A percentile compares a stretch with the other conserved stretches of the same genome.
Evolutionary conservation across 1,284 basidiomycete genomes (phyloP).

Genomic region (Sporisorium reilianum): DNA sequence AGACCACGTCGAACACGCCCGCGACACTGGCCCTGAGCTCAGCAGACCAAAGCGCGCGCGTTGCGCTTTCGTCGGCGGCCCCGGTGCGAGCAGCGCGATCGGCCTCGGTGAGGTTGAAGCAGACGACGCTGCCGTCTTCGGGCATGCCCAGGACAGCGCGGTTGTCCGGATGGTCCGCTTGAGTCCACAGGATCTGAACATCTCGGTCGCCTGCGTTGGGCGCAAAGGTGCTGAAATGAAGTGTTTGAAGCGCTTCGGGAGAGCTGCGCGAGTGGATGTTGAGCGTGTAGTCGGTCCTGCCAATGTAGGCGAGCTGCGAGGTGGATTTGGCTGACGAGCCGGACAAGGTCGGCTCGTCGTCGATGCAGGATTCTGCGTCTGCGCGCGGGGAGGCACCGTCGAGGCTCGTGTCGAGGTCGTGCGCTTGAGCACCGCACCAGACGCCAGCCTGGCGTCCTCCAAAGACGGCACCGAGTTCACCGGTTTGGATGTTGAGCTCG

Average conservation of each 20-base stretch:
- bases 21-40: slow-evolving; percentile 53
- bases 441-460: slow-evolving; percentile 70
- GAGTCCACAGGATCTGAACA: slow-evolving; percentile 58
- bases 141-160: slow-evolving; percentile 61
- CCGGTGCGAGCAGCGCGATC: slow-evolving; percentile 13
- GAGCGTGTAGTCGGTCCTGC: slow-evolving; percentile 67
- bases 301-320: slow-evolving; percentile 56
- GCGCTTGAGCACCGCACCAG: slow-evolving; percentile 44
- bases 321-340: slow-evolving; percentile 43
- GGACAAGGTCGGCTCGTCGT: slow-evolving; percentile 41
- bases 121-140: slow-evolving; percentile 63
- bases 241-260: slow-evolving; percentile 61
- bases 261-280: slow-evolving; percentile 61
- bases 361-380: slow-evolving; percentile 42
- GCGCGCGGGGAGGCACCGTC: slow-evolving; percentile 3
- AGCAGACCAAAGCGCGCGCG: slow-evolving; percentile 46
- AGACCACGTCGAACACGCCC: slow-evolving; percentile 61
- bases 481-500: slow-evolving; percentile 83
- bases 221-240: slow-evolving; percentile 64
- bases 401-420: slow-evolving; percentile 19
- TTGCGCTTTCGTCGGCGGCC: slow-evolving; percentile 9
- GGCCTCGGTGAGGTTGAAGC: slow-evolving; percentile 57
- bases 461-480: slow-evolving; percentile 81
- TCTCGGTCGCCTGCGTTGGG: slow-evolving; percentile 66
- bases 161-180: slow-evolving; percentile 48